A percentile compares a stretch with the other conserved stretches of the same genome.
phyloP scores from a whole-genome alignment of 192 early-diverging fungal species.

The Coemansia erecta region DNA sequence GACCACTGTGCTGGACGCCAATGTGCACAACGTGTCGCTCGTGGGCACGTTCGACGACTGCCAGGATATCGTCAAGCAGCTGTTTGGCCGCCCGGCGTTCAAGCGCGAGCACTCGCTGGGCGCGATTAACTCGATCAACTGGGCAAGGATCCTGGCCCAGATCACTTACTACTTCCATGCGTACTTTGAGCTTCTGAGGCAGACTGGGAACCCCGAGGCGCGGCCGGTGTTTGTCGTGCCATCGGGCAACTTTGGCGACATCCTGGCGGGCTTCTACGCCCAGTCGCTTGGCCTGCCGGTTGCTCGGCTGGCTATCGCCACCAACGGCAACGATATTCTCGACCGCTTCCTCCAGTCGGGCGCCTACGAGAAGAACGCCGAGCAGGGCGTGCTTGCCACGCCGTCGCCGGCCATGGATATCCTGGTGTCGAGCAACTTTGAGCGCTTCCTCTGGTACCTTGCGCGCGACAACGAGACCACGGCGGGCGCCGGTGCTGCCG shows the following conservation, averaged over 20 bases:
- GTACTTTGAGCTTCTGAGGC: slow-evolving; percentile 69
- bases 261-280: slow-evolving; percentile 91
- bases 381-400: slow-evolving; percentile 65
- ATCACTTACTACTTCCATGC: slow-evolving; percentile 95
- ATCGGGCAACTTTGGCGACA: slow-evolving; percentile 97
- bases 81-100: slow-evolving; percentile 80
- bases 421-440: slow-evolving; percentile 94
- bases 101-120: slow-evolving; percentile 75
- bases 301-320: slow-evolving; percentile 80
- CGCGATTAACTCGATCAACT: slow-evolving; percentile 99
- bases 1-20: slow-evolving; percentile 91
- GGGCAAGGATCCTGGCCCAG: slow-evolving; percentile 96
- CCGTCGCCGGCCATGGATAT: slow-evolving; percentile 98
- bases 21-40: slow-evolving; percentile 92
- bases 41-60: slow-evolving; percentile 98
- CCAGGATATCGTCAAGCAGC: slow-evolving; percentile 90
- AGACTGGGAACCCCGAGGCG: slow-evolving; percentile 1
- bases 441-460: slow-evolving; percentile 92
- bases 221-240: slow-evolving; percentile 76
- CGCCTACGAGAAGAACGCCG: slow-evolving; percentile 74
- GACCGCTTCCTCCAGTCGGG: slow-evolving; percentile 88
- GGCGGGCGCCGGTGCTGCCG: slow-evolving; percentile 22
- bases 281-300: slow-evolving; percentile 89
- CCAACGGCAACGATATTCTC: slow-evolving; percentile 97
- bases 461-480: slow-evolving; percentile 59